These are phyloP conservation scores for Xylariaceae sp. DNA, from an alignment of 2,329 filamentous ascomycete species.

Conservation along the genomic window DNA sequence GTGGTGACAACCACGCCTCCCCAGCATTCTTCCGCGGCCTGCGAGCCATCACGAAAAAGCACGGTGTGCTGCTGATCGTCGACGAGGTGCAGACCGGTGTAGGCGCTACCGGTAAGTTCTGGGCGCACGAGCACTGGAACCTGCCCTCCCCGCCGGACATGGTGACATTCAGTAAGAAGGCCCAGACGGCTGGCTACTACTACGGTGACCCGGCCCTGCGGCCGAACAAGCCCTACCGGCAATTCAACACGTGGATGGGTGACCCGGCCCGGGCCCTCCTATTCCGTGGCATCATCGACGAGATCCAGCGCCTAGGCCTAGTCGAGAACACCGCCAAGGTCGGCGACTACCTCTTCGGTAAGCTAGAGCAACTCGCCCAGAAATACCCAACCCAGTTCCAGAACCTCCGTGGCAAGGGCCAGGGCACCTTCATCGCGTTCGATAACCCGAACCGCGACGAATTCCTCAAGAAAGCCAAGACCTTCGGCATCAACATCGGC, in stretches of 20 bases:
- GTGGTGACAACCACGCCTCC: slow-evolving; percentile 90
- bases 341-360: slow-evolving; percentile 72
- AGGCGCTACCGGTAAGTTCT: slow-evolving; percentile 89
- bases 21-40: slow-evolving; percentile 82
- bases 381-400: slow-evolving; percentile 73
- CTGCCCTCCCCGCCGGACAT: slow-evolving; percentile 78
- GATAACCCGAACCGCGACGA: slow-evolving; percentile 77
- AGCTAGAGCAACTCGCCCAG: slow-evolving; percentile 62
- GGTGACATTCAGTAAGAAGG: slow-evolving; percentile 94
- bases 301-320: slow-evolving; percentile 72
- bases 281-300: slow-evolving; percentile 80
- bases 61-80: slow-evolving; percentile 80
- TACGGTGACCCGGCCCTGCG: slow-evolving; percentile 74
- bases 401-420: slow-evolving; percentile 81
- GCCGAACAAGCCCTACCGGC: slow-evolving; percentile 89
- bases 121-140: slow-evolving; percentile 95
- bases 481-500: slow-evolving; percentile 79
- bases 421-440: slow-evolving; percentile 91
- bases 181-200: slow-evolving; percentile 90
- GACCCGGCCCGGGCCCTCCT: slow-evolving; percentile 80
- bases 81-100: slow-evolving; percentile 94
- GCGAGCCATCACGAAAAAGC: slow-evolving; percentile 71
- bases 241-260: slow-evolving; percentile 98
- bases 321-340: slow-evolving; percentile 73
- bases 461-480: slow-evolving; percentile 75